Conservation (phyloP, 179 eudicot species). For the Corrigiola litoralis region DNA sequence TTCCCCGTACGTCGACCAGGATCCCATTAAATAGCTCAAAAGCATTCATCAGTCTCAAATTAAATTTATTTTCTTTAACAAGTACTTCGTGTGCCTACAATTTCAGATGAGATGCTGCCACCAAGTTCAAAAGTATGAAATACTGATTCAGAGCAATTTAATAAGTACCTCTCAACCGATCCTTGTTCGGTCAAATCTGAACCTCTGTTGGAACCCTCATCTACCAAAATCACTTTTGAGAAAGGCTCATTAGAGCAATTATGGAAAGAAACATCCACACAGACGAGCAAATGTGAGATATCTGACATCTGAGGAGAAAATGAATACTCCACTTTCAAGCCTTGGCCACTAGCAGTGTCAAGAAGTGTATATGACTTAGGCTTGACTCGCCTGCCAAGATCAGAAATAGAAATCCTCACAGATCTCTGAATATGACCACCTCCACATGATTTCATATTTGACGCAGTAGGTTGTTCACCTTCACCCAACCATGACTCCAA, state of each 20-base stretch:
- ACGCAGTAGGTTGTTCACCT: constrained; percentile 46
- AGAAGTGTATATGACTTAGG: constrained; percentile 63
- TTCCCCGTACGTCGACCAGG: too few relatives aligned
- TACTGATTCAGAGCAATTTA: neutral
- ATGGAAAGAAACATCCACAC: constrained; percentile 66
- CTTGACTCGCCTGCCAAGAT: constrained; percentile 61
- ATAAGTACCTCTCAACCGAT: constrained; percentile 48
- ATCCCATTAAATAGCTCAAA: too few relatives aligned
- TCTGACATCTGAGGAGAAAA: constrained; percentile 70
- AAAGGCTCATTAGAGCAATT: constrained; percentile 63
- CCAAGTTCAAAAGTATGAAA: constrained; percentile 1
- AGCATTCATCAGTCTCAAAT: too few relatives aligned
- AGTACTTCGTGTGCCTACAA: neutral
- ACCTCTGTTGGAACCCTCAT: constrained; percentile 50
- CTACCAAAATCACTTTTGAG: constrained; percentile 50
- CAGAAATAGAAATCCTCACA: constrained; percentile 70
- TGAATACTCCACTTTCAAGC: constrained; percentile 70
- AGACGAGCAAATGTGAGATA: constrained; percentile 63
- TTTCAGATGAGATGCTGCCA: neutral
- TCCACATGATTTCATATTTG: constrained; percentile 37
- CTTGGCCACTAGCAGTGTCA: constrained; percentile 74
- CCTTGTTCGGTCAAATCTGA: constrained; percentile 50
- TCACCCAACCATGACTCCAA: constrained; percentile 92
- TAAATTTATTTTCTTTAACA: too few relatives aligned
- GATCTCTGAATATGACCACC: constrained; percentile 34